Base-by-base conservation (phyloP, 1,284 basidiomycete genomes). In the Schizophyllum commune region DNA sequence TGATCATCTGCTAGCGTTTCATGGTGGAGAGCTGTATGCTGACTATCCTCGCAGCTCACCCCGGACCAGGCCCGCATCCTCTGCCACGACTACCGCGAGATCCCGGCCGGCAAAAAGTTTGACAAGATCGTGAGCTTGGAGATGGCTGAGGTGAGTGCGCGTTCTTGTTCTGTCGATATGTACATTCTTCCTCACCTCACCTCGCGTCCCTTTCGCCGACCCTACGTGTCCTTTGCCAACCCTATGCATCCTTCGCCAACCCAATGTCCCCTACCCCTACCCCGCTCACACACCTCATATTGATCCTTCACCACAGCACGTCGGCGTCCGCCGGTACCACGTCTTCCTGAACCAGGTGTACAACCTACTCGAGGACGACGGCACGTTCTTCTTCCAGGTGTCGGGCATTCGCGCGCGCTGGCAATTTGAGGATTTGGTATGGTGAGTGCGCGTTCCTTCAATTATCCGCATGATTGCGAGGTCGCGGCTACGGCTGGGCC, bases 401-500 rank as follows among this genome's bases (percentile, higher is more conserved):
- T 93, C 96, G 59, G 96, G 96, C 66, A 80, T 98, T 66, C 89
- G 96, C 55, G 94, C 94, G 7, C 75, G 81, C 53, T 99, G 96
- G 97, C 97, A 99, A 74, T 98, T 90, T 68, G 96, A 98, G 79
- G 96, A 99, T 74, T 86, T 99, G 65, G 89, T 95, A 73, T 99
- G 96, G 96, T 83, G 68, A 67, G 72, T 65, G 17, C 13, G n/a
- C n/a, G n/a, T n/a, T n/a, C n/a, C n/a, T n/a, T n/a, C n/a, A n/a
- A n/a, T n/a, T n/a, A n/a, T n/a, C n/a, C n/a, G n/a, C n/a, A n/a
- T 27, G 27, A 27, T 32, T 5, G 27, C 27, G 27, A 5, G 27
- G 27, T 27, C 27, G 2, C n/a, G n/a, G n/a, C n/a, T n/a, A n/a
- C n/a, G n/a, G n/a, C 27, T 27, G 27, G 27, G 27, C 27, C 5